These are phyloP conservation scores for Sporothrix brunneoviolacea DNA, from an alignment of 2,329 filamentous ascomycete species.

Conservation along the genomic window DNA sequence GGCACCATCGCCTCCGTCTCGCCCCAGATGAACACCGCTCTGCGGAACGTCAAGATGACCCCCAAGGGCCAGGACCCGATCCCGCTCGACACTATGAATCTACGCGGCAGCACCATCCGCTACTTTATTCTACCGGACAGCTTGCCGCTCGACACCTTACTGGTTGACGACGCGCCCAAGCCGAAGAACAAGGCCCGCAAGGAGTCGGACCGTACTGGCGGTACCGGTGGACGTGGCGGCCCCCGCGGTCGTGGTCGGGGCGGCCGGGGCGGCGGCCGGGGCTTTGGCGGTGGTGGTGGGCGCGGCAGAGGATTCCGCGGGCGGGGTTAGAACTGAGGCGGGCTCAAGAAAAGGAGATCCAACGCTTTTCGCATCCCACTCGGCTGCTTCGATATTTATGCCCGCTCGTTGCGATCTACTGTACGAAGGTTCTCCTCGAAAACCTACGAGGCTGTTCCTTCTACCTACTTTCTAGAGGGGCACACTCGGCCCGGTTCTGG, in stretches of 20 bases:
- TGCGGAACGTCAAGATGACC: slow-evolving; percentile 96
- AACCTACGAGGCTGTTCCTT: no score
- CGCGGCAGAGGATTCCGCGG: slow-evolving; percentile 17
- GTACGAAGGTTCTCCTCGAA: no score
- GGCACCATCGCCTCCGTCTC: slow-evolving; percentile 96
- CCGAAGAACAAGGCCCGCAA: slow-evolving; percentile 99
- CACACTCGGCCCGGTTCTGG: no score
- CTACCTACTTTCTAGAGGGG: no score
- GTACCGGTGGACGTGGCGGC: slow-evolving; percentile 38
- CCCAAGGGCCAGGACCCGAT: slow-evolving; percentile 80
- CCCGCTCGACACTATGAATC: slow-evolving; percentile 88
- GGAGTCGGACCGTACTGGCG: slow-evolving; percentile 61
- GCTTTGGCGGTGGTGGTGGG: slow-evolving; percentile 14
- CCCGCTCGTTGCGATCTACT: no score
- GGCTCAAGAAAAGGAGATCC: no score
- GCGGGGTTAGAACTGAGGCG: slow-evolving; percentile 10
- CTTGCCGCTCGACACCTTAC: slow-evolving; percentile 85
- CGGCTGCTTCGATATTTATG: no score
- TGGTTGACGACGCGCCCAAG: slow-evolving; percentile 95
- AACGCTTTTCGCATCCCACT: no score
- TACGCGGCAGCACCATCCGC: slow-evolving; percentile 90
- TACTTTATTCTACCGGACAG: slow-evolving; percentile 97
- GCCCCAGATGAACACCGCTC: slow-evolving; percentile 96
- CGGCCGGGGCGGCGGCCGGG: slow-evolving; percentile 17
- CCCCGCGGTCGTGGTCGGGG: slow-evolving; percentile 29